Evolutionary conservation across 768 basidiomycete genomes (phyloP).

Genomic region (Pleurotus pulmonarius): DNA sequence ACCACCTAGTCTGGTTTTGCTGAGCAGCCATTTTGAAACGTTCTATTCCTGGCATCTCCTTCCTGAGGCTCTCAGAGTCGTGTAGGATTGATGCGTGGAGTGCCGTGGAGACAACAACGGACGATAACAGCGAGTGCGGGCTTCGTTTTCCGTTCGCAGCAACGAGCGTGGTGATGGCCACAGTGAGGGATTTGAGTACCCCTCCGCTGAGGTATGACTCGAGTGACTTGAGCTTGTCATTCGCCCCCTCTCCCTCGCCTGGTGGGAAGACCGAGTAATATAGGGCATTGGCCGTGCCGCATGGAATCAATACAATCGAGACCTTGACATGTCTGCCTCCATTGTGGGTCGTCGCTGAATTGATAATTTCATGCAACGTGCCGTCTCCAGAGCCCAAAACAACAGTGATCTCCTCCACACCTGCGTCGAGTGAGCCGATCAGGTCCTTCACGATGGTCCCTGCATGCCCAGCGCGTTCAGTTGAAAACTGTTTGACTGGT

Average conservation of each 20-base stretch:
- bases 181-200: slow-evolving; percentile 38
- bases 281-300: slow-evolving; percentile 92
- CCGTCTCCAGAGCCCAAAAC: slow-evolving; percentile 86
- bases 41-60: slow-evolving; percentile 70
- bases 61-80: slow-evolving; percentile 74
- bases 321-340: slow-evolving; percentile 23
- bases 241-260: slow-evolving; percentile 14
- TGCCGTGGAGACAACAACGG: slow-evolving; percentile 82
- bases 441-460: slow-evolving; percentile 41
- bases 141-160: slow-evolving; percentile 22
- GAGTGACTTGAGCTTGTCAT: slow-evolving; percentile 54
- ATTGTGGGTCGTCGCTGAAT: slow-evolving; percentile 38
- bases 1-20: slow-evolving; percentile 73
- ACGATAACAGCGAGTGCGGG: slow-evolving; percentile 37
- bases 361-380: slow-evolving; percentile 86
- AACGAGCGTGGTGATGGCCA: slow-evolving; percentile 49
- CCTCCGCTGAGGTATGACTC: slow-evolving; percentile 42
- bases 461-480: slow-evolving; percentile 52
- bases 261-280: slow-evolving; percentile 76
- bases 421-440: slow-evolving; percentile 24
- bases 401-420: slow-evolving; percentile 33
- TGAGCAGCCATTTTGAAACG: slow-evolving; percentile 85
- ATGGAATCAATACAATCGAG: slow-evolving; percentile 56
- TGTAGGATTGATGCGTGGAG: slow-evolving; percentile 83
- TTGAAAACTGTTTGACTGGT: slow-evolving; percentile 41